These are phyloP conservation scores for Phylloporus sp. DNA, from an alignment of 768 basidiomycete species.

Conservation along the genomic window DNA sequence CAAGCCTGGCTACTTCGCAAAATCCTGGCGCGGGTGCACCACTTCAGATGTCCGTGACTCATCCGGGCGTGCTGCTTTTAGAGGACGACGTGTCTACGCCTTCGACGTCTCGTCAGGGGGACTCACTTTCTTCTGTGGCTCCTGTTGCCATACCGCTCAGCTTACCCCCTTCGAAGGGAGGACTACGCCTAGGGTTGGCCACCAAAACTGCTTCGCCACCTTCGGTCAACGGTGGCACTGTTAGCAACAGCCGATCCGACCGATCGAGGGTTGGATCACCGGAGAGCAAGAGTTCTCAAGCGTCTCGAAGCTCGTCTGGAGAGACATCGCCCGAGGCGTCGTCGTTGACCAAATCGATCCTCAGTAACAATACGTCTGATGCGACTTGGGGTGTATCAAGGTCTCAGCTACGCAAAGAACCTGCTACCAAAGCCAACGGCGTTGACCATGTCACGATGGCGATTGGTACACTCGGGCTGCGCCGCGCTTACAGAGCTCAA, in stretches of 20 bases:
- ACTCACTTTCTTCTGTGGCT: constrained; percentile 10
- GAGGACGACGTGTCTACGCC: constrained; percentile 18
- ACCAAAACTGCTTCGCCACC: constrained; percentile 12
- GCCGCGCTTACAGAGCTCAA: constrained; percentile 26
- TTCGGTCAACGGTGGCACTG: neutral
- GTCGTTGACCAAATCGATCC: constrained; percentile 15
- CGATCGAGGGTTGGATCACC: constrained; percentile 17
- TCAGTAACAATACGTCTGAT: constrained; percentile 7
- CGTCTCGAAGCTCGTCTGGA: constrained; percentile 7
- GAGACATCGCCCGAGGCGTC: constrained; percentile 5
- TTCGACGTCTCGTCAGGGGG: neutral
- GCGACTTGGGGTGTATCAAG: constrained; percentile 16
- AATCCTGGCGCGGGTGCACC: constrained; percentile 6
- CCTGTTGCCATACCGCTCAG: constrained; percentile 13
- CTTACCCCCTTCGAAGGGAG: constrained; percentile 12
- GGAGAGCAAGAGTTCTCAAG: constrained; percentile 8
- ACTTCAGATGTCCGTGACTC: constrained; percentile 9
- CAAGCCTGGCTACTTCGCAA: constrained; percentile 2
- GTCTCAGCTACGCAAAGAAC: constrained; percentile 10
- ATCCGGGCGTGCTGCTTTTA: constrained; percentile 5
- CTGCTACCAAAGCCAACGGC: constrained; percentile 17
- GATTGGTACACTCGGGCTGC: constrained; percentile 28
- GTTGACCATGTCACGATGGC: constrained; percentile 16
- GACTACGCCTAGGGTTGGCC: constrained; percentile 5
- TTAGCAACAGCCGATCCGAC: constrained; percentile 7